phyloP scores from a whole-genome alignment of 768 basidiomycete species.

The Boletus rex-veris region DNA sequence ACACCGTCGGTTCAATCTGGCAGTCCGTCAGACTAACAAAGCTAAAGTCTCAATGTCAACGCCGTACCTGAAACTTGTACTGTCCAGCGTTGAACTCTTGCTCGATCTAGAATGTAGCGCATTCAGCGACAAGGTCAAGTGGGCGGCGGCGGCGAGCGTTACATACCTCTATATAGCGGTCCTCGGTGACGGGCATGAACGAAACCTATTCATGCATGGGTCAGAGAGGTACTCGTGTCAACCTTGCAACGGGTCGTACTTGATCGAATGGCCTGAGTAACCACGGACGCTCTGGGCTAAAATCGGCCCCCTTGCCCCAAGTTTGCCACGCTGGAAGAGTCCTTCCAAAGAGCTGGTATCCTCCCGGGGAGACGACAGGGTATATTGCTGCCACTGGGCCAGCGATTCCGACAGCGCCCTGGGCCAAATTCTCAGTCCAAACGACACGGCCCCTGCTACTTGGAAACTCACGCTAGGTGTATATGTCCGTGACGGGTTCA shows the following conservation, averaged over 20 bases:
- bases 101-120: conserved; percentile 37
- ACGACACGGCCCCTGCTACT: neutral
- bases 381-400: conserved; percentile 66
- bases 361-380: conserved; percentile 61
- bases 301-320: conserved; percentile 52
- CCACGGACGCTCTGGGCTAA: conserved; percentile 51
- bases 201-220: conserved; percentile 36
- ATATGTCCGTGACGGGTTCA: conserved; percentile 68
- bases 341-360: conserved; percentile 61
- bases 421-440: neutral
- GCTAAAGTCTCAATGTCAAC: neutral
- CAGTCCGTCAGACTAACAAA: conserved; percentile 5
- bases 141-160: neutral
- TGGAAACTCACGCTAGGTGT: conserved; percentile 49
- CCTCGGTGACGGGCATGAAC: conserved; percentile 47
- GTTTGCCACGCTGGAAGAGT: conserved; percentile 65
- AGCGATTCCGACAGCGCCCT: conserved; percentile 71
- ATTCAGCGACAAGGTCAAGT: neutral
- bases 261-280: conserved; percentile 62
- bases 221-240: neutral
- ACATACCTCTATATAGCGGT: conserved; percentile 45
- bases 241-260: conserved; percentile 23
- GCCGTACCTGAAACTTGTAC: conserved; percentile 46
- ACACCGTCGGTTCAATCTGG: conserved; percentile 47
- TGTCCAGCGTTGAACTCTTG: conserved; percentile 50